A percentile compares a stretch with the other conserved stretches of the same genome.
Conservation (phyloP, 2,329 filamentous ascomycete species). For the Penicillium fuscoglaucum region DNA sequence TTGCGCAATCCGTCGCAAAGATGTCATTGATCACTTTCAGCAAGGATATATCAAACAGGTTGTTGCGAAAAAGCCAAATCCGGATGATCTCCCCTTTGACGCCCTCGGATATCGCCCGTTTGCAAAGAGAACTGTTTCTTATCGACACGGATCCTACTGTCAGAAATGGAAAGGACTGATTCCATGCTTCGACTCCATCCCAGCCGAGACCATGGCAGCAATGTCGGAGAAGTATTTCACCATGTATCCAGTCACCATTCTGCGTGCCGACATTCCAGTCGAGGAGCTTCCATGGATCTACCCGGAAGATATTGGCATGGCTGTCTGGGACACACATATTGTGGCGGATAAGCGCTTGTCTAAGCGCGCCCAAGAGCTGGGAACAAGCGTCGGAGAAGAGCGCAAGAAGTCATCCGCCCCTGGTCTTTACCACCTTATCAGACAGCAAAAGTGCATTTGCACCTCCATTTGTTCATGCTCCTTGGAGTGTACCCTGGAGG, state of each 20-base stretch:
- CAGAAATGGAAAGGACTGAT: conserved; percentile 34
- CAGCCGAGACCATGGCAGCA: conserved; percentile 30
- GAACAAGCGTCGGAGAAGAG: conserved; percentile 37
- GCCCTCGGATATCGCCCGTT: conserved; percentile 33
- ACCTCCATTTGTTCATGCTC: conserved; percentile 35
- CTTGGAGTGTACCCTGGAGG: conserved; percentile 33
- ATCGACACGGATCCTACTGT: conserved; percentile 26
- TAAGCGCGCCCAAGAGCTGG: conserved; percentile 36
- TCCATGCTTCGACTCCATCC: conserved; percentile 32
- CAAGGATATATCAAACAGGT: conserved; percentile 29
- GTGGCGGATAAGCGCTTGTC: conserved; percentile 36
- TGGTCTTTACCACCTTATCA: conserved; percentile 29
- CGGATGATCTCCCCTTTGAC: conserved; percentile 23
- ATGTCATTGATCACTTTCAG: conserved; percentile 33
- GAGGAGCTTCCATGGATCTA: conserved; percentile 30
- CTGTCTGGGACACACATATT: conserved; percentile 27
- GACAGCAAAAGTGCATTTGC: conserved; percentile 41
- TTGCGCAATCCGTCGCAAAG: conserved; percentile 29
- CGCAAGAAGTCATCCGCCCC: conserved; percentile 30
- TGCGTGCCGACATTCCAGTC: conserved; percentile 16
- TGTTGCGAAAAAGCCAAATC: conserved; percentile 20
- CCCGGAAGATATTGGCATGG: conserved; percentile 15
- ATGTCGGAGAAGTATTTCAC: conserved; percentile 41
- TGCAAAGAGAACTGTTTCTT: conserved; percentile 24
- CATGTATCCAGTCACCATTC: conserved; percentile 20